phyloP scores from a whole-genome alignment of 2,329 filamentous ascomycete genomes.

The Trichoderma guizhouense region DNA sequence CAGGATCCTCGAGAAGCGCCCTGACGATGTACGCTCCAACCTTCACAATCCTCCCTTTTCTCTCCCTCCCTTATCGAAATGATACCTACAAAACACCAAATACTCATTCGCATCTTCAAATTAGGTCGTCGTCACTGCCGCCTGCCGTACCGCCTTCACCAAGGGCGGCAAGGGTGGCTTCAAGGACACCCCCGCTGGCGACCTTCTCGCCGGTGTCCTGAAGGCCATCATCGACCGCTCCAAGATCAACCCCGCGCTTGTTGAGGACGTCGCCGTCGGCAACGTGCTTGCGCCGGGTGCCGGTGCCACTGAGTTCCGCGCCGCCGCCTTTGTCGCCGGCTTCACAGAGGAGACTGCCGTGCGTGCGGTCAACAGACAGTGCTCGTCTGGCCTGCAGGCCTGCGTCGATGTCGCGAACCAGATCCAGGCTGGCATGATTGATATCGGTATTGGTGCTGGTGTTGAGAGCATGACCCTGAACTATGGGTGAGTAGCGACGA shows the following conservation, averaged over 20 bases:
- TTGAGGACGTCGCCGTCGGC: conserved; percentile 91
- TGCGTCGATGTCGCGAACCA: conserved; percentile 93
- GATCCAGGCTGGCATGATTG: conserved; percentile 88
- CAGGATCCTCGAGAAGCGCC: conserved; percentile 61
- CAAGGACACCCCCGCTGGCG: conserved; percentile 87
- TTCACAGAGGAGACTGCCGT: conserved; percentile 85
- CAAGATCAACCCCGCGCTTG: conserved; percentile 78
- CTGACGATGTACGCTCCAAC: conserved; percentile 53
- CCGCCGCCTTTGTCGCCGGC: conserved; percentile 83
- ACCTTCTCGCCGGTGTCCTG: conserved; percentile 81
- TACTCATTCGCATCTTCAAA: background rate
- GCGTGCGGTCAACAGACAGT: conserved; percentile 88
- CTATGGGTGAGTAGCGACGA: conserved; percentile 67
- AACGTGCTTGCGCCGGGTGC: conserved; percentile 88
- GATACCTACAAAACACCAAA: background rate
- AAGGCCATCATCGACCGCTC: conserved; percentile 79
- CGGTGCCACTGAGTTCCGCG: conserved; percentile 95
- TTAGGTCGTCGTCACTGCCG: conserved; percentile 87
- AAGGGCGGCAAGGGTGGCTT: conserved; percentile 91
- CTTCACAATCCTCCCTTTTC: background rate
- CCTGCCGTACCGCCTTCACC: conserved; percentile 86
- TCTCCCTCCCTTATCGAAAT: conserved; percentile 32
- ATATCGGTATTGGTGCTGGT: conserved; percentile 88
- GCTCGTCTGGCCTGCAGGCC: conserved; percentile 87
- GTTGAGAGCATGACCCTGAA: conserved; percentile 95